Conservation (phyloP, 108 stramenopile species). For the Cylindrotheca closterium region DNA sequence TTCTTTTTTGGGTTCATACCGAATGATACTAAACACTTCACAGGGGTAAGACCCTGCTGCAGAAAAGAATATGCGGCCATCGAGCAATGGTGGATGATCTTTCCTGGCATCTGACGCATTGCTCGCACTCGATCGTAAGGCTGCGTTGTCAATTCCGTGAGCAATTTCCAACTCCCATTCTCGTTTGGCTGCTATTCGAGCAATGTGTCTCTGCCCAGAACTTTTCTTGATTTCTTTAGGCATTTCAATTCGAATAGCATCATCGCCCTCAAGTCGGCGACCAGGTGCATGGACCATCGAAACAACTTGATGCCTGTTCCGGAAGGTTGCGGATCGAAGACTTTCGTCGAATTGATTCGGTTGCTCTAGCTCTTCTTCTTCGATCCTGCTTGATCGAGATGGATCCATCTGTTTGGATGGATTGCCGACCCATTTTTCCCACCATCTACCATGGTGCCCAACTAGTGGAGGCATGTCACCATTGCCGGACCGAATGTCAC, state of each 20-base stretch:
- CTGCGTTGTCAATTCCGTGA: constrained; percentile 36
- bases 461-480: neutral
- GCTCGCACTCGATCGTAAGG: constrained; percentile 5
- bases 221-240: constrained; percentile 28
- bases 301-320: constrained; percentile 13
- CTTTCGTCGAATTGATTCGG: constrained; percentile 33
- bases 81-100: constrained; percentile 52
- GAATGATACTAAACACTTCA: constrained; percentile 67
- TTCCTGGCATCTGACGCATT: constrained; percentile 6
- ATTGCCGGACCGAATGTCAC: neutral
- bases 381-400: constrained; percentile 19
- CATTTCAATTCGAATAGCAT: constrained; percentile 52
- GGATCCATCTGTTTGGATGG: constrained; percentile 24
- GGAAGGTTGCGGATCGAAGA: neutral
- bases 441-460: constrained; percentile 55
- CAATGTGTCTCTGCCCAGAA: constrained; percentile 55
- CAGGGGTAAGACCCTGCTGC: constrained; percentile 70
- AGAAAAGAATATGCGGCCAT: constrained; percentile 79
- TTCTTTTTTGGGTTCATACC: constrained; percentile 87
- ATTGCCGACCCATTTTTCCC: constrained; percentile 66
- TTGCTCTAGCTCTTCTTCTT: constrained; percentile 61
- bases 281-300: constrained; percentile 52
- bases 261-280: constrained; percentile 73
- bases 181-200: constrained; percentile 60
- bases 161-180: constrained; percentile 79